Base-by-base conservation (phyloP, 2,329 filamentous ascomycete species). In the Aspergillus novofumigatus region DNA sequence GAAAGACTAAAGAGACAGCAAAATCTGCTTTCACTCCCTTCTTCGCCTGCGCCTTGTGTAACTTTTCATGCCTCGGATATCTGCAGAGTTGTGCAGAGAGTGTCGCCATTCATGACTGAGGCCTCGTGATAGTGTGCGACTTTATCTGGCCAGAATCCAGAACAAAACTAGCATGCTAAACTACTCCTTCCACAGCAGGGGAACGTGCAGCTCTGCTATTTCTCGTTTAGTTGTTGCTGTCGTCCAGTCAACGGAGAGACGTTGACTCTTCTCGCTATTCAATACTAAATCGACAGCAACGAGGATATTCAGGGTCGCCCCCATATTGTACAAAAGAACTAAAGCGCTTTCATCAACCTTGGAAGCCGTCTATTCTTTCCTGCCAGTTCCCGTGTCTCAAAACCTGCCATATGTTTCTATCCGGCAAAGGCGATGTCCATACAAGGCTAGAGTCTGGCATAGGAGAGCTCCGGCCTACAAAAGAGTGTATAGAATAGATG, bases 291-390 rank as follows among this genome's bases (percentile, higher is more conserved):
- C 29, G 14, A 32, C 14, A 14, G 29, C 29, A 32, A 32, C 1
- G 29, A 32, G 11, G 4, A 32, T 32, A 35, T 6, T 4, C 11
- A 14, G 2, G 11, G 6, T 32, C 29, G 11, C 4, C 11, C 11
- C 17, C 7, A 3, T 1, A 35, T 17, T 3, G 4, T 7, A 17
- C 32, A 35, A 35, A 35, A 35, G 14, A 0, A 35, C 52, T 83
- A 92, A 65, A 87, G 92, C 1, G 4, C 92, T 82, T 80, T 86
- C 82, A 4, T 77, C 74, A 53, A 76, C 83, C 65, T n/a, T n/a
- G n/a, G n/a, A 92, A 71, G 0, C 90, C 90, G 65, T 90, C 85
- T 69, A 89, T 57, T 79, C 94, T 90, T n/a, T 91, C 79, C 53
- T 86, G 79, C 78, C 85, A 94, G 70, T 89, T 89, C 62, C 86